Conservation (phyloP, 1,139 yeast genomes). For the Protomyces gravidus region DNA sequence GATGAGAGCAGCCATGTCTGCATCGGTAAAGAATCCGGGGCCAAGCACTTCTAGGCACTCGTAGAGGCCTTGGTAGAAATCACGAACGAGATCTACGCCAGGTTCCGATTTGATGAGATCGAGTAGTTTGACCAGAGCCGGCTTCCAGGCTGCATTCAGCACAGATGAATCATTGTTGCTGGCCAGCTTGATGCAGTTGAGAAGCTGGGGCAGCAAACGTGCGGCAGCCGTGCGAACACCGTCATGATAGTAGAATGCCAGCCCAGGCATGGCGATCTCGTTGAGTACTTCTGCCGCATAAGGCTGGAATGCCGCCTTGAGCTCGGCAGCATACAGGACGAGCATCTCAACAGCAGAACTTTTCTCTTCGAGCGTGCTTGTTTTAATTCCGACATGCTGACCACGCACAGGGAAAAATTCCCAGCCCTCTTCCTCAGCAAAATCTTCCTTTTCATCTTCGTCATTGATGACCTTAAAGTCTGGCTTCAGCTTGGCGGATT, state of each 20-base stretch:
- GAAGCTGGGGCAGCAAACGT: slow-evolving; percentile 69
- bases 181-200: slow-evolving; percentile 65
- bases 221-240: slow-evolving; percentile 92
- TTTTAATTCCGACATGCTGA: slow-evolving; percentile 88
- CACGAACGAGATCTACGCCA: slow-evolving; percentile 73
- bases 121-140: slow-evolving; percentile 63
- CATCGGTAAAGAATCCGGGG: slow-evolving; percentile 51
- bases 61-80: slow-evolving; percentile 68
- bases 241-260: slow-evolving; percentile 86
- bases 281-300: slow-evolving; percentile 74
- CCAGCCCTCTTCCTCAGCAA: slow-evolving; percentile 85
- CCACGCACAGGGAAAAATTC: slow-evolving; percentile 90
- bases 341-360: slow-evolving; percentile 85
- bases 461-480: slow-evolving; percentile 81
- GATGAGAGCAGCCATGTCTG: slow-evolving; percentile 57
- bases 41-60: slow-evolving; percentile 68
- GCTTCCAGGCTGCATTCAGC: slow-evolving; percentile 64
- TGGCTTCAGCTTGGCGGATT: slow-evolving; percentile 83
- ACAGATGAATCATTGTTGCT: slow-evolving; percentile 47
- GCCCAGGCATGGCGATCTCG: slow-evolving; percentile 80
- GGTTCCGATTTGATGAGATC: slow-evolving; percentile 72
- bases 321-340: slow-evolving; percentile 78
- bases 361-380: slow-evolving; percentile 87
- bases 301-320: slow-evolving; percentile 76
- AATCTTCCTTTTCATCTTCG: slow-evolving; percentile 80